Base-by-base conservation (phyloP, 352 stramenopile species). In the Plasmopara muralis region DNA sequence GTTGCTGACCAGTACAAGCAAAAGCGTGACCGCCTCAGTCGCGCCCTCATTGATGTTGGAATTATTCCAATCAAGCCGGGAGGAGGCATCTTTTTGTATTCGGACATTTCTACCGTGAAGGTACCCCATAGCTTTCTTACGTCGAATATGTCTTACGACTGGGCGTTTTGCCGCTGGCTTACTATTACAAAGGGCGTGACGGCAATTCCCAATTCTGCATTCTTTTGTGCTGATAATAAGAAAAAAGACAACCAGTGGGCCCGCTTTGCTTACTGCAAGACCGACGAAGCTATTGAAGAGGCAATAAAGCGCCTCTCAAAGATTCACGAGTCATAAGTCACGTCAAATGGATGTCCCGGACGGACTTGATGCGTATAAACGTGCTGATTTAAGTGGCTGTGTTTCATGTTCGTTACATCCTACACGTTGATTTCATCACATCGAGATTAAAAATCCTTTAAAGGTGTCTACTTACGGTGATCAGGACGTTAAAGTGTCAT, bases 211-310 rank as follows among this genome's bases (percentile, higher is more conserved):
- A 93, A 79, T 16, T 89, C 70, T 39, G 86, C 90, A 34, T 98
- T 98, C 70, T 98, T 97, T 54, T 84, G 74, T 43, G 29, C 67
- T 16, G 74, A 67, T 31, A 95, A 96, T 64, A 87, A 93, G 39
- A 45, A 53, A 8, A 65, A 84, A 28, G 81, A 78, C 35, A 72
- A 81, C 50, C 66, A 82, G 31, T 84, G 88, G 63, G 89, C 82
- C 5, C 87, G 94, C 42, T 98, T 98, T 60, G 92, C 92, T 30
- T 98, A 97, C 72, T 98, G 94, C 77, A 98, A 98, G 77, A 96
- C 85, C 31, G 93, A 98, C 53, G 81, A 95, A 31, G 93, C 85
- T n/a, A 79, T 97, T 30, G 60, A 72, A 16, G 74, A 93, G 47
- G 92, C 92, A 49, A 95, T 91, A 56, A 70, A 69, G 55, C 81